Conservation (phyloP, 1,139 yeast genomes). For the Scheffersomyces segobiensis region DNA sequence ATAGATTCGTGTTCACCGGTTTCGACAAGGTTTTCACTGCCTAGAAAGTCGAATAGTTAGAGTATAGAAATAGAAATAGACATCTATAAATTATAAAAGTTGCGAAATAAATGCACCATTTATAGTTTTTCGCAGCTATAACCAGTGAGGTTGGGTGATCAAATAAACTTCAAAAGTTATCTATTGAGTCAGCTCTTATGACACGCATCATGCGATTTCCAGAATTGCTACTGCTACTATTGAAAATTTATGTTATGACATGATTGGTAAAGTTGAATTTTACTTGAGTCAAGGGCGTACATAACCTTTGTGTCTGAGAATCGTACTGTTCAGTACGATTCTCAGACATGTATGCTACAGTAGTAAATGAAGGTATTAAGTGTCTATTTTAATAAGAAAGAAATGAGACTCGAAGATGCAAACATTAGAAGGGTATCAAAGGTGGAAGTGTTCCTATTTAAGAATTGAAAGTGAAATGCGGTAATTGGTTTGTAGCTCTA, state of each 20-base stretch:
- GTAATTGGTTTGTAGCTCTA: constrained; percentile 1
- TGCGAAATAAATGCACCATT: no score
- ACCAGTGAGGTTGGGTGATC: background rate
- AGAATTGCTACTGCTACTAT: background rate
- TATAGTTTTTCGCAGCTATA: background rate
- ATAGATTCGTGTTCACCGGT: constrained; percentile 17
- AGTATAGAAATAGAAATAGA: background rate
- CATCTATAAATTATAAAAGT: background rate
- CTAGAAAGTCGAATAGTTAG: background rate
- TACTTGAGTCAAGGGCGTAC: no score
- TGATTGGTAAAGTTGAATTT: no score
- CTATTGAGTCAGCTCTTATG: no score
- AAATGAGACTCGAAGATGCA: background rate
- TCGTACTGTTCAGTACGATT: no score
- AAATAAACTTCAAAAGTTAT: no score
- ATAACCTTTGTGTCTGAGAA: no score
- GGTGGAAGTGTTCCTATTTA: background rate
- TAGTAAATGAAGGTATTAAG: background rate
- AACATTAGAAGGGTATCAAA: background rate
- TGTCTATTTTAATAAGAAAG: background rate
- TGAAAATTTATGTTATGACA: no score
- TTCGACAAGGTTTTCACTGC: constrained; percentile 10
- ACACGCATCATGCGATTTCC: no score
- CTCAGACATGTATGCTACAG: background rate
- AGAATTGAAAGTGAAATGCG: background rate